phyloP scores from a whole-genome alignment of 2,329 filamentous ascomycete species.

The Septoria linicola region DNA sequence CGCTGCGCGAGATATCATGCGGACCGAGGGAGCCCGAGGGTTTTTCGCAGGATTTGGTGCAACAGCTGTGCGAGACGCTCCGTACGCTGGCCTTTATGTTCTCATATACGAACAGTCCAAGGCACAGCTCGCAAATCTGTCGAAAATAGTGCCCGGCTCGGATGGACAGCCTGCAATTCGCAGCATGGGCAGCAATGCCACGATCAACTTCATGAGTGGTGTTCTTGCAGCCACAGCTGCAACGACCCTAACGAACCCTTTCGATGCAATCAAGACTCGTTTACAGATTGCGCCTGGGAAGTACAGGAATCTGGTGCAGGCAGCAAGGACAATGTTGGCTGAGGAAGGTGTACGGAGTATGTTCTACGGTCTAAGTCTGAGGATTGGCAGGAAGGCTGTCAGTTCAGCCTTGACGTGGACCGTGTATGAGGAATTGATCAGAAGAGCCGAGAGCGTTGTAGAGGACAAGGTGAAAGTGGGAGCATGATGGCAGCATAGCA shows the following conservation, averaged over 20 bases:
- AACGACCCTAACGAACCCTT: slow-evolving; percentile 89
- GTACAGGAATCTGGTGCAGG: slow-evolving; percentile 80
- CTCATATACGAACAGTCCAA: slow-evolving; percentile 89
- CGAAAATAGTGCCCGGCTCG: slow-evolving; percentile 13
- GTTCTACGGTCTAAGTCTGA: slow-evolving; percentile 79
- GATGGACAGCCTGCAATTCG: slow-evolving; percentile 17
- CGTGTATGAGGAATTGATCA: slow-evolving; percentile 87
- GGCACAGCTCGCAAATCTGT: slow-evolving; percentile 52
- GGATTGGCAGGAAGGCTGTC: slow-evolving; percentile 87
- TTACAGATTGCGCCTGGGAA: slow-evolving; percentile 82
- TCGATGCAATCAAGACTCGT: slow-evolving; percentile 93
- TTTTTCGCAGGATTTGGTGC: slow-evolving; percentile 95
- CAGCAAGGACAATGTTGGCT: slow-evolving; percentile 71
- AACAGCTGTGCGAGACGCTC: slow-evolving; percentile 90
- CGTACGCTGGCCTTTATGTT: slow-evolving; percentile 92
- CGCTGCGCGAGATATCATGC: slow-evolving; percentile 72
- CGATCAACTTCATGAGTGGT: slow-evolving; percentile 83
- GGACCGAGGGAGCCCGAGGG: slow-evolving; percentile 70
- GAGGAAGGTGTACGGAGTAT: slow-evolving; percentile 79
- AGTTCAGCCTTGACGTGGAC: slow-evolving; percentile 98
- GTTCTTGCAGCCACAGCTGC: slow-evolving; percentile 77
- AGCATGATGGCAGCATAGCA: not conserved
- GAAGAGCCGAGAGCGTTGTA: slow-evolving; percentile 60
- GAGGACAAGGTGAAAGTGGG: slow-evolving; percentile 13
- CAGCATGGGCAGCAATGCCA: slow-evolving; percentile 50